Percentiles rank a stretch among this genome's conserved stretches.
These are phyloP conservation scores for Cystobasidiopsis lactophilus DNA, from an alignment of 768 basidiomycete species.

Conservation along the genomic window DNA sequence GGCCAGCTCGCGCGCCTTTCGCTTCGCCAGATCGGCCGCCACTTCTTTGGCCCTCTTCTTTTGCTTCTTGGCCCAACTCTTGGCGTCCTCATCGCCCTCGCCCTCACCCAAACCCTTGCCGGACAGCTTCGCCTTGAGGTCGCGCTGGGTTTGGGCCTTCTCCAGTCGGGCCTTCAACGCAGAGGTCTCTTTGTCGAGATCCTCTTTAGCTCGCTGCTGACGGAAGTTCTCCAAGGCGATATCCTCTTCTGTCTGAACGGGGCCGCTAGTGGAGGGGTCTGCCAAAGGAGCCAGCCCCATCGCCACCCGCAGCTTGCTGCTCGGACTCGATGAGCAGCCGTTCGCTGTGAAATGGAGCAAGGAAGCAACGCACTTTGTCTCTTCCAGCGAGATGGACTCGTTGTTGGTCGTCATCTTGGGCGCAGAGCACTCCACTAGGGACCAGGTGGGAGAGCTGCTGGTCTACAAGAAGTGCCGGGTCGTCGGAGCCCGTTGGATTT, in stretches of 20 bases:
- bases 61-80: slow-evolving; percentile 74
- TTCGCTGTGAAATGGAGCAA: neutral
- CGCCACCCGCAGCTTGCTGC: slow-evolving; percentile 63
- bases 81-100: slow-evolving; percentile 22
- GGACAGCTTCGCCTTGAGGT: slow-evolving; percentile 75
- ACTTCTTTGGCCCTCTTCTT: slow-evolving; percentile 83
- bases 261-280: slow-evolving; percentile 35
- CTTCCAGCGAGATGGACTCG: slow-evolving; percentile 61
- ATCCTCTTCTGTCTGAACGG: slow-evolving; percentile 24
- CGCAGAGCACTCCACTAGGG: too few species aligned
- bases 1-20: slow-evolving; percentile 45
- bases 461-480: too few species aligned
- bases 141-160: slow-evolving; percentile 83
- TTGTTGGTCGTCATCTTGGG: too few species aligned
- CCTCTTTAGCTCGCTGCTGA: slow-evolving; percentile 44
- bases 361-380: slow-evolving; percentile 38
- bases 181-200: slow-evolving; percentile 54
- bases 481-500: too few species aligned
- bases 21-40: slow-evolving; percentile 33
- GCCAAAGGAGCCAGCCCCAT: slow-evolving; percentile 83
- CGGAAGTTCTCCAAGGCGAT: slow-evolving; percentile 72
- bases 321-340: neutral
- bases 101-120: slow-evolving; percentile 60
- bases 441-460: too few species aligned
- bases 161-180: slow-evolving; percentile 48